phyloP scores from a whole-genome alignment of 352 stramenopile species.

The Pythium aquatile region DNA sequence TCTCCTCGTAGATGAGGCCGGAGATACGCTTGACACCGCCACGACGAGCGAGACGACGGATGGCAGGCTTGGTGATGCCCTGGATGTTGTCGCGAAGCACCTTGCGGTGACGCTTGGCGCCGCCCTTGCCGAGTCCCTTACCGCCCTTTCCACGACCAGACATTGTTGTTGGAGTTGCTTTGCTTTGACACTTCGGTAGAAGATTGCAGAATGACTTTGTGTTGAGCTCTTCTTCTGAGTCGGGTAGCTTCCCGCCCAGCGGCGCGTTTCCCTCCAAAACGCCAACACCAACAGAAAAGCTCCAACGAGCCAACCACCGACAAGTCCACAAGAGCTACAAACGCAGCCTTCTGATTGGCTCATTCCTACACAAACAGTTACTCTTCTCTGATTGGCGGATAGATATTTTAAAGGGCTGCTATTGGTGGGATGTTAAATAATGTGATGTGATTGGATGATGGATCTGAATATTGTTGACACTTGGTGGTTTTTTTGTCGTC shows the following conservation, averaged over 20 bases:
- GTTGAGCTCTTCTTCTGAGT: too few species aligned
- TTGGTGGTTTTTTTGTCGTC: not conserved
- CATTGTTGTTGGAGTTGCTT: slow-evolving; percentile 65
- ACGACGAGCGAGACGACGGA: slow-evolving; percentile 41
- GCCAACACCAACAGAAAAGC: not conserved
- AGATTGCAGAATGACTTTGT: slow-evolving; percentile 66
- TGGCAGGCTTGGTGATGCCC: slow-evolving; percentile 95
- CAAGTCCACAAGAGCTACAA: not conserved
- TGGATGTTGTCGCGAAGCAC: slow-evolving; percentile 98
- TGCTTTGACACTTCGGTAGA: slow-evolving; percentile 36
- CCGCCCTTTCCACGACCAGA: slow-evolving; percentile 93
- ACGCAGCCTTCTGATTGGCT: slow-evolving; percentile 14
- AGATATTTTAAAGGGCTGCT: not conserved
- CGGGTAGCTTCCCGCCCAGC: not conserved
- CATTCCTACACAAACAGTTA: not conserved
- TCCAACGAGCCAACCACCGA: not conserved
- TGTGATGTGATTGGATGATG: slow-evolving; percentile 6
- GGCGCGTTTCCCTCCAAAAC: slow-evolving; percentile 2
- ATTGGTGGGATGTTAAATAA: slow-evolving; percentile 5
- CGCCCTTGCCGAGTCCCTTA: slow-evolving; percentile 95
- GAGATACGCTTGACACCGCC: slow-evolving; percentile 48
- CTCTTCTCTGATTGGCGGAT: slow-evolving; percentile 3
- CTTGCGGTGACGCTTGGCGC: slow-evolving; percentile 96
- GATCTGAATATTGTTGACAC: not conserved
- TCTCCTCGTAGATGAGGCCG: slow-evolving; percentile 72